A percentile compares a stretch with the other conserved stretches of the same genome.
Evolutionary conservation across 176 grass and related monocot species (phyloP).

Genomic region (Cocos nucifera): DNA sequence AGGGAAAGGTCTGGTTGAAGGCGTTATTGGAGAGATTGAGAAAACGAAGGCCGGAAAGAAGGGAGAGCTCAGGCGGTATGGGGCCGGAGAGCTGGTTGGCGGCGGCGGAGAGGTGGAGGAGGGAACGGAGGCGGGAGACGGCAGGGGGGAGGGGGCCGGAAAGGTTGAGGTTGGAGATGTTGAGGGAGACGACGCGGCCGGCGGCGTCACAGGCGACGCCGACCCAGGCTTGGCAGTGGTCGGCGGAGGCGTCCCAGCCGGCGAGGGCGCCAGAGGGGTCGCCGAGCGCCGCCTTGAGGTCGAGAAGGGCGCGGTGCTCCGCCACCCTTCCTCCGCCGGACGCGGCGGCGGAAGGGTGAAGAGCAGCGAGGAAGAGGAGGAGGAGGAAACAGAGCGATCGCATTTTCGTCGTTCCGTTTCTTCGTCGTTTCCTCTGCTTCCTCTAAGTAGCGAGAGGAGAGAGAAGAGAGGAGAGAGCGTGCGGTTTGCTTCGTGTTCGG

Average conservation of each 20-base stretch:
- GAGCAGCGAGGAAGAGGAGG: no score
- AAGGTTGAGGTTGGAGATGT: not conserved
- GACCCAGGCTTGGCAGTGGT: not conserved
- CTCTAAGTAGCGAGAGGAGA: no score
- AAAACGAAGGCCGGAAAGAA: not conserved
- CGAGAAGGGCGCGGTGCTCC: not conserved
- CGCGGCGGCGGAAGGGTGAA: no score
- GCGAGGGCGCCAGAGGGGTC: not conserved
- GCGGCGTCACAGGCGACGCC: not conserved
- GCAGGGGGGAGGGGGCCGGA: not conserved
- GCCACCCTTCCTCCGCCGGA: no score
- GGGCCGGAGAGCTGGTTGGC: not conserved
- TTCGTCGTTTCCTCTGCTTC: no score
- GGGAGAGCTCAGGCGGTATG: not conserved
- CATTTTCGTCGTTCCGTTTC: no score
- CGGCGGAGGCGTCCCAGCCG: not conserved
- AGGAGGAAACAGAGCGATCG: no score
- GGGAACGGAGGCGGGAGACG: not conserved
- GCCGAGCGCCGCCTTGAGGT: not conserved
- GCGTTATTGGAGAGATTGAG: slow-evolving; percentile 1
- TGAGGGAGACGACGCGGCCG: not conserved
- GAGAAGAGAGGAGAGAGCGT: no score
- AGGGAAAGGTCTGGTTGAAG: not conserved
- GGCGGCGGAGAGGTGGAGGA: not conserved
- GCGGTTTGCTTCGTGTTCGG: no score